Evolutionary conservation across 2,329 filamentous ascomycete species (phyloP).

Genomic region (Microcera coccophila): DNA sequence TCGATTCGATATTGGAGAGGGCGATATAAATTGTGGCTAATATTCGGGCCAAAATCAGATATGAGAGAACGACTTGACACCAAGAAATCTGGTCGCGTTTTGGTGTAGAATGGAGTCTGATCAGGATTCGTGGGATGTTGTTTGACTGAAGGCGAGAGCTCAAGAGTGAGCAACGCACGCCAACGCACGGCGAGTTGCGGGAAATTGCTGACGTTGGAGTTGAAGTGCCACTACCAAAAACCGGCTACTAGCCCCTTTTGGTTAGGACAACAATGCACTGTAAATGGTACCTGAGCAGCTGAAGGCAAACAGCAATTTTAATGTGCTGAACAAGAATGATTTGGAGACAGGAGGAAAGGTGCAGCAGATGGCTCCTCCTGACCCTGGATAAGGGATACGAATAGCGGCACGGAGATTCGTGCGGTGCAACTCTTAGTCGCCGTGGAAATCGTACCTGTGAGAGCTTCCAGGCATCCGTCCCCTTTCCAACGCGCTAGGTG

Average conservation of each 20-base stretch:
- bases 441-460: not conserved
- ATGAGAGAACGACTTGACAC: not conserved
- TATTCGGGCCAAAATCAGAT: no score
- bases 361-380: not conserved
- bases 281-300: conserved; percentile 22
- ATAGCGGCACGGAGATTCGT: not conserved
- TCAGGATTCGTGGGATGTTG: conserved; percentile 13
- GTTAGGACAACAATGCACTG: conserved; percentile 18
- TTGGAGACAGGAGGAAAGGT: not conserved
- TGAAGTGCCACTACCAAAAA: conserved; percentile 23
- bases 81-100: not conserved
- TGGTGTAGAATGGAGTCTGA: conserved; percentile 3
- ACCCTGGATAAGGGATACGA: not conserved
- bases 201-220: conserved; percentile 38
- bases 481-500: conserved; percentile 5
- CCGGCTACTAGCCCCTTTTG: conserved; percentile 18
- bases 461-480: no score
- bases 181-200: conserved; percentile 27
- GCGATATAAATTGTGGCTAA: no score
- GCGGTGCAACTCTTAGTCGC: not conserved
- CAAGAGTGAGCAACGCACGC: conserved; percentile 14
- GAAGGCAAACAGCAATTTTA: not conserved
- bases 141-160: conserved; percentile 17
- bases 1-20: conserved; percentile 5
- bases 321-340: no score